Evolutionary conservation across 1,284 basidiomycete genomes (phyloP).

Genomic region (Leccinum solheimii): DNA sequence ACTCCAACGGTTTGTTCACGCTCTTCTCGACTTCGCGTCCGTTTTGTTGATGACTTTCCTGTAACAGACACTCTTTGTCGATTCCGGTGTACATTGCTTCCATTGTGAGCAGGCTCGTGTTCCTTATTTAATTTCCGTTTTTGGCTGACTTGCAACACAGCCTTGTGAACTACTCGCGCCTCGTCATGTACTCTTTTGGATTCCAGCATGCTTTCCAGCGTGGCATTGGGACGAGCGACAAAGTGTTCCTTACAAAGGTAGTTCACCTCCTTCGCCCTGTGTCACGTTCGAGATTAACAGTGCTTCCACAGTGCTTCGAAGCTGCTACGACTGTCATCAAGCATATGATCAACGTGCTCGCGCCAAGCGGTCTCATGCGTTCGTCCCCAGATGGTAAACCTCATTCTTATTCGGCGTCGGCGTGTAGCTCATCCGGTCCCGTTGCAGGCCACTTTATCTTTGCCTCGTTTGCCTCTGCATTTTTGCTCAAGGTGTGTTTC

Average conservation of each 20-base stretch:
- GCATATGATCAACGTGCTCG: conserved; percentile 63
- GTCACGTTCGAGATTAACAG: not conserved
- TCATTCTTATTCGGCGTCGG: not conserved
- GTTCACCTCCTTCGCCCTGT: conserved; percentile 3
- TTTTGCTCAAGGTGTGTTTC: conserved; percentile 70
- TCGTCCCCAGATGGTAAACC: conserved; percentile 75
- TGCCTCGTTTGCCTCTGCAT: conserved; percentile 82
- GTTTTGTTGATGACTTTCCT: conserved; percentile 1
- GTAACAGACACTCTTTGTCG: conserved; percentile 54
- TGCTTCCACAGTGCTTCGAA: conserved; percentile 53
- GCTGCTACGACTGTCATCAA: conserved; percentile 68
- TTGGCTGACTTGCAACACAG: conserved; percentile 39
- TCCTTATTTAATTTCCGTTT: not conserved
- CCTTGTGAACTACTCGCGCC: conserved; percentile 73
- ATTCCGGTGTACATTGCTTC: conserved; percentile 69
- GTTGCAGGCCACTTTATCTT: conserved; percentile 75
- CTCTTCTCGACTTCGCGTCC: not conserved
- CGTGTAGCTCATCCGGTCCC: not conserved
- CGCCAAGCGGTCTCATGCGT: conserved; percentile 75
- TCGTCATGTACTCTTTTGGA: conserved; percentile 84
- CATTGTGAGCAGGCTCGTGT: conserved; percentile 56
- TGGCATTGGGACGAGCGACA: conserved; percentile 61
- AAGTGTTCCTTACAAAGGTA: conserved; percentile 70
- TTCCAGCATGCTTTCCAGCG: conserved; percentile 79
- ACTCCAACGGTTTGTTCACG: conserved; percentile 45